Conservation (phyloP, 257 asterid genomes). For the Nicotiana undulata region DNA sequence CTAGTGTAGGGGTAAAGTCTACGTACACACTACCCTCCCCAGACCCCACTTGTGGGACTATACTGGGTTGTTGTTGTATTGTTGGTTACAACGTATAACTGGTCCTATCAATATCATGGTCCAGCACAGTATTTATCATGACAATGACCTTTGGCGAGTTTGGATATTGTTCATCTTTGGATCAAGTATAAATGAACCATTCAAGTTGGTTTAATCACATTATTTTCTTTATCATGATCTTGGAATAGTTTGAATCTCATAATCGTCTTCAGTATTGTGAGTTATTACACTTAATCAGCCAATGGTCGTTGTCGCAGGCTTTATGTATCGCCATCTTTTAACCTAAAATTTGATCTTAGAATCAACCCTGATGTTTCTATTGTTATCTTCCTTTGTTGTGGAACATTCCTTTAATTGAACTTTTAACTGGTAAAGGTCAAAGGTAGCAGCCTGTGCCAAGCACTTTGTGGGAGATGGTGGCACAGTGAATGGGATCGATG, state of each 20-base stretch:
- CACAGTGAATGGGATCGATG: conserved; percentile 25
- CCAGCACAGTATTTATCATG: background rate
- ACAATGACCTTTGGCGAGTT: background rate
- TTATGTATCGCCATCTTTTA: background rate
- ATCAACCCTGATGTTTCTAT: background rate
- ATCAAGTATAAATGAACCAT: background rate
- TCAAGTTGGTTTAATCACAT: background rate
- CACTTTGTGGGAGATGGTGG: conserved; percentile 41
- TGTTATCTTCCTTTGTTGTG: background rate
- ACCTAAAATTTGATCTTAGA: background rate
- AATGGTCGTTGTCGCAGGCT: background rate
- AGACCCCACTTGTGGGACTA: too few species aligned
- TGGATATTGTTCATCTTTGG: background rate
- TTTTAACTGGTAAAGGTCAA: conserved; percentile 9
- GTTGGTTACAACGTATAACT: background rate
- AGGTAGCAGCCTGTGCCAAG: conserved; percentile 32
- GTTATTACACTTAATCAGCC: background rate
- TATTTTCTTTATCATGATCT: background rate
- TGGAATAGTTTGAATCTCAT: background rate
- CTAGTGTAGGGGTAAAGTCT: too few species aligned
- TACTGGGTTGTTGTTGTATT: too few species aligned
- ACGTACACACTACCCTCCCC: too few species aligned
- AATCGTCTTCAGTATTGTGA: background rate
- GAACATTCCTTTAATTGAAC: background rate
- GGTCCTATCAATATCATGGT: background rate